Evolutionary conservation across 345 rosid genomes (phyloP).

Genomic region (Populus davidiana): DNA sequence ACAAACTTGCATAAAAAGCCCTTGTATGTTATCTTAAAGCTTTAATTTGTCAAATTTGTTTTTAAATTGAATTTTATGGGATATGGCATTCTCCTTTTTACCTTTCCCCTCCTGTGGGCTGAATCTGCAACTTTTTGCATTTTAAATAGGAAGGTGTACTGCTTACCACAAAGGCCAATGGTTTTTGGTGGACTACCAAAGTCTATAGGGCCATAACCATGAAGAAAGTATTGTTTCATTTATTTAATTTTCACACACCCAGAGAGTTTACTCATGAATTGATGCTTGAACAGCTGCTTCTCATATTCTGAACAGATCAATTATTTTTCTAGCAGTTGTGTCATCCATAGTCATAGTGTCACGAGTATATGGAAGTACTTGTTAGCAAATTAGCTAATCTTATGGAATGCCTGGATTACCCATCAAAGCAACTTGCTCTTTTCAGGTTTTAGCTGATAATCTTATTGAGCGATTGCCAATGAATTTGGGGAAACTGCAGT

Average conservation of each 20-base stretch:
- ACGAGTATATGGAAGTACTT: neutral
- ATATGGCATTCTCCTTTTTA: neutral
- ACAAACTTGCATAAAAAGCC: neutral
- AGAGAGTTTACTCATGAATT: neutral
- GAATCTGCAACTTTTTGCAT: neutral
- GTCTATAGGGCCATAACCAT: neutral
- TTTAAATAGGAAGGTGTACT: neutral
- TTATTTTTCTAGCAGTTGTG: neutral
- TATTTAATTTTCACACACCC: neutral
- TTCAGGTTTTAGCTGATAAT: constrained; percentile 73
- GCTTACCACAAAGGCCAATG: neutral
- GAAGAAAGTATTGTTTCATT: neutral
- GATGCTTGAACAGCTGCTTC: neutral
- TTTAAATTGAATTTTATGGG: neutral
- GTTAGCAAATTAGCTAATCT: neutral
- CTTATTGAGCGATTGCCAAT: constrained; percentile 64
- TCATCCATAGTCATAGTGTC: neutral
- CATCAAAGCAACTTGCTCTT: constrained; percentile 6
- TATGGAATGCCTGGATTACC: neutral
- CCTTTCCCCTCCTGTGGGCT: neutral
- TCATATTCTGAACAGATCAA: neutral
- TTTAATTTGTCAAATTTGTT: neutral
- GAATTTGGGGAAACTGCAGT: constrained; percentile 84
- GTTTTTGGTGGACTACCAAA: neutral
- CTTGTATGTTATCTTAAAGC: neutral